These are phyloP conservation scores for Septoria petroselini DNA, from an alignment of 2,329 filamentous ascomycete genomes.

Conservation along the genomic window DNA sequence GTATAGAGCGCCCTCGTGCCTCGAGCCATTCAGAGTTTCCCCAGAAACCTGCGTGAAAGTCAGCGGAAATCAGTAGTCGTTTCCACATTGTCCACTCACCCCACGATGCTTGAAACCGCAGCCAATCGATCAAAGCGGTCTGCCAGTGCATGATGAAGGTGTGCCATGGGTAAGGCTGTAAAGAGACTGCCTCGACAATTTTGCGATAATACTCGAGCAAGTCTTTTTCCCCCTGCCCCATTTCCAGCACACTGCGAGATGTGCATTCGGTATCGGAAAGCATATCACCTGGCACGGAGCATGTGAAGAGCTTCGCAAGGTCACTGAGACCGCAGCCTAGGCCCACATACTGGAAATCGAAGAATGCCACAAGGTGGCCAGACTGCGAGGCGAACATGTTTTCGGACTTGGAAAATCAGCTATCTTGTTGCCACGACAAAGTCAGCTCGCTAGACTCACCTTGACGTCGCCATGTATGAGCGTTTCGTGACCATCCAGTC, in stretches of 20 bases:
- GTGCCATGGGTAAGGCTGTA: slow-evolving; percentile 53
- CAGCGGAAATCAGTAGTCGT: background rate
- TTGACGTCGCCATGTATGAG: slow-evolving; percentile 68
- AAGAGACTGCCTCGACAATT: slow-evolving; percentile 37
- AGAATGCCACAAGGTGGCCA: slow-evolving; percentile 58
- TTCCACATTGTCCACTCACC: slow-evolving; percentile 1
- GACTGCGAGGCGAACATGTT: slow-evolving; percentile 59
- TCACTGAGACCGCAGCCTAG: slow-evolving; percentile 64
- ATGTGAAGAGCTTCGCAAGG: slow-evolving; percentile 65
- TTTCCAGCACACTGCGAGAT: slow-evolving; percentile 39
- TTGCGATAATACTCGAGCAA: slow-evolving; percentile 54
- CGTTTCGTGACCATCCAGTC: slow-evolving; percentile 46
- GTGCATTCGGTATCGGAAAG: slow-evolving; percentile 35
- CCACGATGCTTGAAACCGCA: slow-evolving; percentile 44
- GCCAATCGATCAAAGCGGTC: slow-evolving; percentile 65
- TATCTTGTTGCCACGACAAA: background rate
- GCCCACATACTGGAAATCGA: slow-evolving; percentile 68
- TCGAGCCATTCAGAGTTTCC: slow-evolving; percentile 33
- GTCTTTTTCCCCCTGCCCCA: slow-evolving; percentile 51
- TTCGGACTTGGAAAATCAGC: slow-evolving; percentile 46
- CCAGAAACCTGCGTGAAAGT: slow-evolving; percentile 21
- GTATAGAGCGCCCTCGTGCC: slow-evolving; percentile 23
- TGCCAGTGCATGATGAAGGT: slow-evolving; percentile 62
- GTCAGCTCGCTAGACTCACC: background rate
- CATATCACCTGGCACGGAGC: slow-evolving; percentile 58